phyloP scores from a whole-genome alignment of 2,329 filamentous ascomycete genomes.

The Penicillium paneum region DNA sequence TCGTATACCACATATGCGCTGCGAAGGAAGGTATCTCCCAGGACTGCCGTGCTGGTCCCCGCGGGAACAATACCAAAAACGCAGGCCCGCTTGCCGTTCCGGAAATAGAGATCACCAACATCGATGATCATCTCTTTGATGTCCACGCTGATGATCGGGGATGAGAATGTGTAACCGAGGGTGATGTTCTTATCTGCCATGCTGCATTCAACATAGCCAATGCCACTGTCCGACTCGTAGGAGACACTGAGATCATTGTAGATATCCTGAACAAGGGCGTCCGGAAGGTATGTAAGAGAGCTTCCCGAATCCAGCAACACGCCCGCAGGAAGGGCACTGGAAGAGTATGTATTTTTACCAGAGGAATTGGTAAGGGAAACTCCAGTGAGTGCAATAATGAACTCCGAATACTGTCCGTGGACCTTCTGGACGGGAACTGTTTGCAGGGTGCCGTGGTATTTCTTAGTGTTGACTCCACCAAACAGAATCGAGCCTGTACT shows the following conservation, averaged over 20 bases:
- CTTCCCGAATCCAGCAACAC: slow-evolving; percentile 42
- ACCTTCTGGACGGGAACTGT: slow-evolving; percentile 64
- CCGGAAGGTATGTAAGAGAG: slow-evolving; percentile 40
- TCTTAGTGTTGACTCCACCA: slow-evolving; percentile 67
- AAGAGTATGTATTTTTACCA: slow-evolving; percentile 21
- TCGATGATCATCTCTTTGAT: slow-evolving; percentile 57
- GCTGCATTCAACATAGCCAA: slow-evolving; percentile 54
- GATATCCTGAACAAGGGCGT: slow-evolving; percentile 44
- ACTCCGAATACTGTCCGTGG: slow-evolving; percentile 56
- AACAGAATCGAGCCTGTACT: slow-evolving; percentile 68
- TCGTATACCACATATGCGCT: slow-evolving; percentile 64
- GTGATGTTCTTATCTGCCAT: slow-evolving; percentile 49
- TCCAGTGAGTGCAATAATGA: slow-evolving; percentile 66
- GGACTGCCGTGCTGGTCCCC: slow-evolving; percentile 46
- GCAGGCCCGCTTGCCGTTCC: slow-evolving; percentile 39
- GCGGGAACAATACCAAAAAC: slow-evolving; percentile 53
- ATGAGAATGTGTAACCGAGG: slow-evolving; percentile 58
- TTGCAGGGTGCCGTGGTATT: slow-evolving; percentile 60
- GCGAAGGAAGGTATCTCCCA: slow-evolving; percentile 62
- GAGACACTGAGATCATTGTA: slow-evolving; percentile 58
- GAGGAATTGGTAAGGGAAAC: slow-evolving; percentile 44
- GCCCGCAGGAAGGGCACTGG: slow-evolving; percentile 43
- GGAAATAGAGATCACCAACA: slow-evolving; percentile 41
- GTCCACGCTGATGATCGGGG: slow-evolving; percentile 53
- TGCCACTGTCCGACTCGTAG: slow-evolving; percentile 55